Base-by-base conservation (phyloP, 148 eudicot species). In the Polygonum maritimum region DNA sequence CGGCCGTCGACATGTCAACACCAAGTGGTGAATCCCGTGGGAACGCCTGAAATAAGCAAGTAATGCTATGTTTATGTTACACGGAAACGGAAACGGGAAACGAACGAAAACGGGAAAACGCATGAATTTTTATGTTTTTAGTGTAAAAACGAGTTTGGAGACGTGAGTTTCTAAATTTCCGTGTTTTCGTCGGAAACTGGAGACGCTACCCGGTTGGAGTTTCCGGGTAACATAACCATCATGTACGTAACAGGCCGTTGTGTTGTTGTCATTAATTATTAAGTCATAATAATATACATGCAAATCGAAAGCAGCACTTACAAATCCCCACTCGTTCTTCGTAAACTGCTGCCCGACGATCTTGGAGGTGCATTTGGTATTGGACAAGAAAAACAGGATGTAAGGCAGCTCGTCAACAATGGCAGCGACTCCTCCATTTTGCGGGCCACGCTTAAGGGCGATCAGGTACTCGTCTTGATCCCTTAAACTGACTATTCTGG, bases 271-370 rank as follows among this genome's bases (percentile, higher is more conserved):
- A 26, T 26, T 26, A 26, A 26, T 26, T 26, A 26, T 26, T 26
- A 26, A 26, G 1, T 26, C 31, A 26, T 26, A 26, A 26, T 26
- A 26, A 26, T 26, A 26, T 41, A 6, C 9, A 5, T 41, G 47
- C 11, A 6, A 62, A 33, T 9, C 4, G 36, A 75, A 58, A 26
- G 15, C 48, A 60, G 75, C 48, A 86, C 98, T 93, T 91, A 93
- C 98, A 81, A 93, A 93, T 76, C 98, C 98, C 98, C 98, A 93
- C 74, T 93, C 96, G 12, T 92, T 86, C 81, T 87, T 88, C 8
- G 96, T 91, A 7, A 93, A 93, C 78, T 89, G 92, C 81, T 85
- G 91, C n/a, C 98, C 98, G 12, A 89, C 94, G 2, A 75, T 87
- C 74, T 83, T 77, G 74, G 84, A 89, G 11, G 76, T 69, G 48